Base-by-base conservation (phyloP, 2,329 filamentous ascomycete genomes). In the Hypoxylon sp. region DNA sequence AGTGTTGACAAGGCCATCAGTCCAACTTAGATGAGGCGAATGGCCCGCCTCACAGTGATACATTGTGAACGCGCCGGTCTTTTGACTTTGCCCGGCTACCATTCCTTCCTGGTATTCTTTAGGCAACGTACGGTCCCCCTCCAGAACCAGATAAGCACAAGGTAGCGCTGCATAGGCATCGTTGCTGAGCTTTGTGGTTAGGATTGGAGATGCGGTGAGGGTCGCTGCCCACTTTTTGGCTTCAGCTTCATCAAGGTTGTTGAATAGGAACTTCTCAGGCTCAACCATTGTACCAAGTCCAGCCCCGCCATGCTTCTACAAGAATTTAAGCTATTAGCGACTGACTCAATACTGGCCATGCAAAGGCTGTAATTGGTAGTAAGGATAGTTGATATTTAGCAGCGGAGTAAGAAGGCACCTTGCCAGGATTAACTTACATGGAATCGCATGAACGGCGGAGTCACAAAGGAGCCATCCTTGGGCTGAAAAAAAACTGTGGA, bases 21-120 rank as follows among this genome's bases (percentile, higher is more conserved):
- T 76, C 75, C 74, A 76, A 26, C 70, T 76, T 6, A 77, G 47
- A 56, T 75, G 72, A 10, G 74, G 74, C 3, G 72, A 77, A 53
- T 77, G 76, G 3, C 74, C 73, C 6, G 72, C 48, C 0, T 70
- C 59, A 0, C 68, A 71, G 19, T 43, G 51, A 54, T 75, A 76
- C 1, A 74, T 43, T 0, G 62, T 74, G 41, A 76, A 75, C 0
- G 54, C 46, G 0, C 69, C 68, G 1, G 71, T 71, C 54, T 71
- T 72, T 41, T 68, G 43, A 6, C 24, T 56, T 30, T 76, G 75
- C 2, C 67, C 39, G 1, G 67, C 67, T 1, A 71, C 65, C 74
- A 78, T 78, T 0, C 50, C 55, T 46, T 78, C 73, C 13, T 77
- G 74, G 37, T 75, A 76, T 8, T 70, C 72, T 48, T 69, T 70